Percentiles rank a stretch among this genome's conserved stretches.
phyloP scores from a whole-genome alignment of 2,329 filamentous ascomycete genomes.

The Cercospora berteroae region DNA sequence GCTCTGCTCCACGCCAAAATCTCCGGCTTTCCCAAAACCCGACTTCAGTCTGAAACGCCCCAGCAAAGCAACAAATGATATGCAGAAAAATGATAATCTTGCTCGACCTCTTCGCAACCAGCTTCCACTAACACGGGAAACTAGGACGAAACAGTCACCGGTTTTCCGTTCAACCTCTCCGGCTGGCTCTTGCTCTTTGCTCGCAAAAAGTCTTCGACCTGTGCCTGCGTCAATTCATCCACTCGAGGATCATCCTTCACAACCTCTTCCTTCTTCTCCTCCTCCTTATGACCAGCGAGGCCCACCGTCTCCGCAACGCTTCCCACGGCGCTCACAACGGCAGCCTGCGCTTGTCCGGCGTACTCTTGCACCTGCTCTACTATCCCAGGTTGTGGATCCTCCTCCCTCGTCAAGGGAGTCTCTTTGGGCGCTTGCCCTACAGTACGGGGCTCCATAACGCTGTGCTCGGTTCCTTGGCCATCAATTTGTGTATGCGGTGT shows the following conservation, averaged over 20 bases:
- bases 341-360: conserved; percentile 32
- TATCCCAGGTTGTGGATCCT: conserved; percentile 38
- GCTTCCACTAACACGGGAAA: background rate
- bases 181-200: conserved; percentile 28
- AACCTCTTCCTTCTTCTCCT: conserved; percentile 18
- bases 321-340: conserved; percentile 28
- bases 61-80: background rate
- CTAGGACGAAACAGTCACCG: background rate
- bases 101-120: too few relatives aligned
- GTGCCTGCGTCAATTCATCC: conserved; percentile 32
- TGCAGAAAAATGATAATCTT: background rate
- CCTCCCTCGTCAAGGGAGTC: conserved; percentile 36
- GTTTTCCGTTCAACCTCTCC: conserved; percentile 8
- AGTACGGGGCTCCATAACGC: conserved; percentile 49
- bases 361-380: conserved; percentile 46
- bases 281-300: conserved; percentile 30
- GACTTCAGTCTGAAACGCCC: background rate
- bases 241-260: conserved; percentile 33
- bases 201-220: conserved; percentile 41
- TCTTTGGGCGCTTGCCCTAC: conserved; percentile 52
- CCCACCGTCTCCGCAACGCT: conserved; percentile 39
- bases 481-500: conserved; percentile 46
- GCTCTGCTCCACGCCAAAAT: background rate
- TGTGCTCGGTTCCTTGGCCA: conserved; percentile 46
- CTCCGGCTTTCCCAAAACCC: background rate